Base-by-base conservation (phyloP, 2,329 filamentous ascomycete species). In the Verticillium klebahnii region DNA sequence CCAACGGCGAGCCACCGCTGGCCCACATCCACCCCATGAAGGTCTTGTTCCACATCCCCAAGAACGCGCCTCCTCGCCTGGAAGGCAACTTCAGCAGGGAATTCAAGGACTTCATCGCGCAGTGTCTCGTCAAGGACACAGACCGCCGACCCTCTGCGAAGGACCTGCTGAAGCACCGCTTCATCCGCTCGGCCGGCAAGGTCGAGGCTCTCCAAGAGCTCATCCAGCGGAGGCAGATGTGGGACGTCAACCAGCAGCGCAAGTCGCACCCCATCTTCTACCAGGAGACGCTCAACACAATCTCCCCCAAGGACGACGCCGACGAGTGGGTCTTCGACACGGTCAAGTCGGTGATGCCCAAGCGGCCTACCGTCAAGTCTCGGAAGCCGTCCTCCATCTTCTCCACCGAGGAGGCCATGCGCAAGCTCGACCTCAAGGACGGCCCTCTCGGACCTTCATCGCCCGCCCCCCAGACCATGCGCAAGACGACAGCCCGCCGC, bases 301-400 rank as follows among this genome's bases (percentile, higher is more conserved):
- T 96, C 60, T 82, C 85, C 2, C 82, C 85, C 2, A 86, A 81
- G 67, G 81, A 85, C 40, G 89, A 93, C 5, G 82, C 91, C 17
- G 92, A 97, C 66, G 93, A 91, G 66, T 98, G 94, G 94, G 89
- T 96, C 2, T 98, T 98, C 72, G 94, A 97, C 71, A 98, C 94
- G 0, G 88, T 98, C 71, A 95, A 91, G 74, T 92, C 90, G 0
- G 80, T 89, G 36, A 82, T 80, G 4, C 81, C 85, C 4, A 85
- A 85, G 68, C 86, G 83, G 45, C 75, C 79, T 15, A 79, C 78
- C 0, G 77, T 81, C 60, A 84, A 79, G 69, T 75, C 80, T 57
- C 79, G 85, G 60, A 85, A 86, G 63, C 79, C 84, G 5, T 87
- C 85, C 0, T 82, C 83, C 6, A 81, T 85, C 40, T 81, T 83